Evolutionary conservation across 2,329 filamentous ascomycete genomes (phyloP).

Genomic region (Colletotrichum falcatum): DNA sequence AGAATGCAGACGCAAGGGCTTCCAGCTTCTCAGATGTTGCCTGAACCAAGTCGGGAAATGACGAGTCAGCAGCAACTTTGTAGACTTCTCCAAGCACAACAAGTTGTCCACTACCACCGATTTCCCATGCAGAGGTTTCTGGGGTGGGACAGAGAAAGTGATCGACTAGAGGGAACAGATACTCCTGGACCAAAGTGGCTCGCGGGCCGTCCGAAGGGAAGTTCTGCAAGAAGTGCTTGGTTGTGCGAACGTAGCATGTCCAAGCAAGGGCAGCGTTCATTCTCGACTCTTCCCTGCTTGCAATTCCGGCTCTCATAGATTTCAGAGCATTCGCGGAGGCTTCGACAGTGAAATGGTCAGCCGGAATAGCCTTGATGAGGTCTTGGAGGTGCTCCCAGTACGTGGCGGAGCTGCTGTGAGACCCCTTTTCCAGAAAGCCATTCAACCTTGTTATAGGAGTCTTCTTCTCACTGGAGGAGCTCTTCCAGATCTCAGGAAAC

Average conservation of each 20-base stretch:
- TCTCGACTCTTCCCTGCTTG: constrained; percentile 79
- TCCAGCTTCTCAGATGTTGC: constrained; percentile 72
- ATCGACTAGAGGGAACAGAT: constrained; percentile 66
- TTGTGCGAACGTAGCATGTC: constrained; percentile 77
- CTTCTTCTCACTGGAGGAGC: constrained; percentile 64
- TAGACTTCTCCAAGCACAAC: constrained; percentile 62
- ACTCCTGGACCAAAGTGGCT: constrained; percentile 58
- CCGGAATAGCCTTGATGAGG: constrained; percentile 72
- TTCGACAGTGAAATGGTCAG: constrained; percentile 56
- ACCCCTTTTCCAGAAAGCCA: constrained; percentile 84
- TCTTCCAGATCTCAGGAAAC: constrained; percentile 80
- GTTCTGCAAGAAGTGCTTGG: constrained; percentile 63
- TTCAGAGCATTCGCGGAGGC: constrained; percentile 72
- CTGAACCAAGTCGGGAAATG: constrained; percentile 56
- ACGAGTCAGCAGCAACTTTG: constrained; percentile 55
- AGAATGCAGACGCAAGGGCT: constrained; percentile 69
- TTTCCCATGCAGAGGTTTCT: constrained; percentile 51
- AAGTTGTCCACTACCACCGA: constrained; percentile 47
- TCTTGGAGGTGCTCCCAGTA: constrained; percentile 80
- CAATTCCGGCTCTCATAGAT: constrained; percentile 78
- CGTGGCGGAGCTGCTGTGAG: constrained; percentile 76
- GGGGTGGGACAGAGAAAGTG: constrained; percentile 63
- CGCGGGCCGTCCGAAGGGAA: constrained; percentile 60
- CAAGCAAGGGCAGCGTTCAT: constrained; percentile 77
- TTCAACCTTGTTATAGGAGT: constrained; percentile 69